These are phyloP conservation scores for Lipomyces oligophaga DNA, from an alignment of 805 yeast species.

Conservation along the genomic window DNA sequence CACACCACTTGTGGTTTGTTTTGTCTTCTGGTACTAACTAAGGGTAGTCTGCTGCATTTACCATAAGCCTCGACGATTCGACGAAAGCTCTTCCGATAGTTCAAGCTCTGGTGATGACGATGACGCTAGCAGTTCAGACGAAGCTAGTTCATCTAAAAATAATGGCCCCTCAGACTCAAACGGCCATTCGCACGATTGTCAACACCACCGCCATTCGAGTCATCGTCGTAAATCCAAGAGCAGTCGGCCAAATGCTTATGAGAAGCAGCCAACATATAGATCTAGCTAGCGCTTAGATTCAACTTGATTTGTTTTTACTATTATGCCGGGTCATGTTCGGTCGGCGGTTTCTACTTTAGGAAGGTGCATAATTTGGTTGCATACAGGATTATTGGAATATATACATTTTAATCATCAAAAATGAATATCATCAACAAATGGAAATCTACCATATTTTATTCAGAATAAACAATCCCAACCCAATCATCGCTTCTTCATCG, in stretches of 20 bases:
- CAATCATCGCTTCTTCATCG: constrained; percentile 13
- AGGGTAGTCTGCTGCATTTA: constrained; percentile 59
- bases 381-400: neutral
- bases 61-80: constrained; percentile 40
- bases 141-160: constrained; percentile 31
- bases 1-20: neutral
- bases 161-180: constrained; percentile 2
- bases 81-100: constrained; percentile 38
- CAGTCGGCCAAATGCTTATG: constrained; percentile 69
- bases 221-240: constrained; percentile 19
- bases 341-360: too few relatives aligned
- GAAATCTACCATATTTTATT: too few relatives aligned
- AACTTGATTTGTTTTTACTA: neutral
- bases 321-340: too few relatives aligned
- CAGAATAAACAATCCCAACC: too few relatives aligned
- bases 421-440: too few relatives aligned
- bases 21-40: constrained; percentile 27
- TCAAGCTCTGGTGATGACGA: constrained; percentile 38
- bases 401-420: too few relatives aligned
- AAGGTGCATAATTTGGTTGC: too few relatives aligned
- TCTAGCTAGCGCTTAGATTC: neutral
- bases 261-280: constrained; percentile 88
- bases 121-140: constrained; percentile 42
- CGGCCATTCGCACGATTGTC: constrained; percentile 6
- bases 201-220: constrained; percentile 3